Conservation (phyloP, 2,329 filamentous ascomycete species). For the Hortaea sp. region DNA sequence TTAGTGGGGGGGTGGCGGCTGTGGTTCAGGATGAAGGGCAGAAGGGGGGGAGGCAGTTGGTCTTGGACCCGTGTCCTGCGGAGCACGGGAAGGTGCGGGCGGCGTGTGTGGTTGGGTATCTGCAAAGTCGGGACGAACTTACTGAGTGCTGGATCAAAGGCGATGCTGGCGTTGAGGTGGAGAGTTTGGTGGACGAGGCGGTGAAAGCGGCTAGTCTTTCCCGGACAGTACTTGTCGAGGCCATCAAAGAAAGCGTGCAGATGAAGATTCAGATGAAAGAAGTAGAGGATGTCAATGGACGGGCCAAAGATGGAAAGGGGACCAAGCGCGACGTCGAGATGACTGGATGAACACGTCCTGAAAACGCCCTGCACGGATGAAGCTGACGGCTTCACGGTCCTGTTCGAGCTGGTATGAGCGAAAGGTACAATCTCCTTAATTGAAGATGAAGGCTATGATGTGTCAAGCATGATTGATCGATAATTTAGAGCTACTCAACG, state of each 20-base stretch:
- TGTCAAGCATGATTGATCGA: too few species aligned
- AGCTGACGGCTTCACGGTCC: too few species aligned
- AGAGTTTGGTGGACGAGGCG: conserved; percentile 51
- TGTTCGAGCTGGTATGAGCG: too few species aligned
- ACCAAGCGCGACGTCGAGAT: conserved; percentile 17
- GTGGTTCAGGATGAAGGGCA: conserved; percentile 42
- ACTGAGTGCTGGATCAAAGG: conserved; percentile 95
- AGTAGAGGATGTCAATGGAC: conserved; percentile 4
- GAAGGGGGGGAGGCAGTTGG: conserved; percentile 31
- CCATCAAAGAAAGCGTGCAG: conserved; percentile 48
- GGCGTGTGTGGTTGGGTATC: conserved; percentile 82
- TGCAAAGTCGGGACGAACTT: conserved; percentile 78
- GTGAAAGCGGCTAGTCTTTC: conserved; percentile 52
- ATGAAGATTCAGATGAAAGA: conserved; percentile 14
- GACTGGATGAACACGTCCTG: conserved; percentile 17
- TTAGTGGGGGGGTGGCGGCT: conserved; percentile 81
- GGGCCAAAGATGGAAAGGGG: conserved; percentile 9
- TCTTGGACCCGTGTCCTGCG: conserved; percentile 73
- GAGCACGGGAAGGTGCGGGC: conserved; percentile 71
- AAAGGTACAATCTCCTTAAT: too few species aligned
- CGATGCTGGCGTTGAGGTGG: conserved; percentile 38
- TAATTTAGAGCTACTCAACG: too few species aligned
- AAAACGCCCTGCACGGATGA: too few species aligned
- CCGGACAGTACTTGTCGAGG: conserved; percentile 50
- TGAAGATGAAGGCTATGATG: too few species aligned